Evolutionary conservation across 108 stramenopile species (phyloP).

Genomic region (Heterococcus sp.): DNA sequence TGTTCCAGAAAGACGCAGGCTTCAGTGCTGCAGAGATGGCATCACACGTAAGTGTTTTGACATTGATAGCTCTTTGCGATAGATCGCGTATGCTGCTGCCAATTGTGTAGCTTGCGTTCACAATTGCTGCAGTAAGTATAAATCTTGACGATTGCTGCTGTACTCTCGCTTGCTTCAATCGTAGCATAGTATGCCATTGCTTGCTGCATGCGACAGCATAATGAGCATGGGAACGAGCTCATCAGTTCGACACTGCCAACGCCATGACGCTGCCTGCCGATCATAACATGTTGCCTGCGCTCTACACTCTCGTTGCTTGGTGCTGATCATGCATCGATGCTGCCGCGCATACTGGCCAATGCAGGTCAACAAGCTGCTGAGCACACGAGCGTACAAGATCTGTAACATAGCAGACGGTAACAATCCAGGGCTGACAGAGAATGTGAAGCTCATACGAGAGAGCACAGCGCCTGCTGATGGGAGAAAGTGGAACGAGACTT

Average conservation of each 20-base stretch:
- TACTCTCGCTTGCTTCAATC: background rate
- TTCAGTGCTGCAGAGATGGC: constrained; percentile 43
- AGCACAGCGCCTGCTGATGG: background rate
- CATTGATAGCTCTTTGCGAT: too few species aligned
- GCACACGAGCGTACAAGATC: constrained; percentile 56
- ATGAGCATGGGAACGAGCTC: background rate
- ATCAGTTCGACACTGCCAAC: background rate
- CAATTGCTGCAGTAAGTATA: background rate
- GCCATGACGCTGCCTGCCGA: background rate
- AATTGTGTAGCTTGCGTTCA: background rate
- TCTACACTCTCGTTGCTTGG: background rate
- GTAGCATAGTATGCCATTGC: background rate
- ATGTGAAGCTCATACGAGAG: constrained; percentile 52
- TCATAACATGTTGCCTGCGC: background rate
- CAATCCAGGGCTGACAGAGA: constrained; percentile 46
- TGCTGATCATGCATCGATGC: too few species aligned
- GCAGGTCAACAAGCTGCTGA: constrained; percentile 54
- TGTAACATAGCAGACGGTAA: constrained; percentile 38
- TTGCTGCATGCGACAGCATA: background rate
- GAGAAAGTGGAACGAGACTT: background rate
- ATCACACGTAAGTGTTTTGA: constrained; percentile 10
- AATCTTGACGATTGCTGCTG: background rate
- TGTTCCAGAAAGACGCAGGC: constrained; percentile 55
- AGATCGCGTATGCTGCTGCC: too few species aligned
- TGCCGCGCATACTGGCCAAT: too few species aligned